Base-by-base conservation (phyloP, 2,329 filamentous ascomycete genomes). In the Sporothrix dimorphospora region DNA sequence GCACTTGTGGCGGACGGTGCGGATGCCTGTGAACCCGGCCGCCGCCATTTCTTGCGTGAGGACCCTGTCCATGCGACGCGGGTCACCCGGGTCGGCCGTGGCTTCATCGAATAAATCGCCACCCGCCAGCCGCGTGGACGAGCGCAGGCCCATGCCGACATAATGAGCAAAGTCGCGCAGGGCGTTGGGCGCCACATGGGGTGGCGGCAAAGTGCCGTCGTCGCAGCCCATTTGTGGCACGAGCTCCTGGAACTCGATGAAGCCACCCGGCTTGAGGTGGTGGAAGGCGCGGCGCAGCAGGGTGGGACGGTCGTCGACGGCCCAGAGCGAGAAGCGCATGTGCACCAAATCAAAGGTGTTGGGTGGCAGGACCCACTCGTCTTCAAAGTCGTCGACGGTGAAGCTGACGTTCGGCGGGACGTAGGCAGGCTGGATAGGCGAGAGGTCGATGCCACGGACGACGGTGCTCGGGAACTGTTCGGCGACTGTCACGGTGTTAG, bases 321-420 rank as follows among this genome's bases (percentile, higher is more conserved):
- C 84, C 73, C 83, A 82, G 4, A 85, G 75, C 1, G 81, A 81
- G 74, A 86, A 82, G 6, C 85, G 83, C 40, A 86, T 79, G 74
- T 87, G 85, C 69, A 87, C 83, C 72, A 80, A 85, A 75, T 87
- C 85, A 70, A 85, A 85, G 19, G 80, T 79, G 73, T 83, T 78
- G 4, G 83, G 81, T 6, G 81, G 78, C 71, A 85, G 82, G 3
- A 82, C 81, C 85, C 85, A 87, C 19, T 85, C 85, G 21, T 83
- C 83, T 73, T 87, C 85, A 69, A 87, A 83, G 75, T 87, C 85
- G 76, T 86, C 85, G 51, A 87, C 83, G 30, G 84, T 81, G 74
- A 87, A 87, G 30, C 82, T 80, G n/a, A 85, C 83, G 71, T 87
- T 87, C 69, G 83, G 80, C 1, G 85, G 85, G 0, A 87, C 84